Percentiles rank a stretch among this genome's conserved stretches.
phyloP scores from a whole-genome alignment of 306 rosid species.

The Castanospermum australe region DNA sequence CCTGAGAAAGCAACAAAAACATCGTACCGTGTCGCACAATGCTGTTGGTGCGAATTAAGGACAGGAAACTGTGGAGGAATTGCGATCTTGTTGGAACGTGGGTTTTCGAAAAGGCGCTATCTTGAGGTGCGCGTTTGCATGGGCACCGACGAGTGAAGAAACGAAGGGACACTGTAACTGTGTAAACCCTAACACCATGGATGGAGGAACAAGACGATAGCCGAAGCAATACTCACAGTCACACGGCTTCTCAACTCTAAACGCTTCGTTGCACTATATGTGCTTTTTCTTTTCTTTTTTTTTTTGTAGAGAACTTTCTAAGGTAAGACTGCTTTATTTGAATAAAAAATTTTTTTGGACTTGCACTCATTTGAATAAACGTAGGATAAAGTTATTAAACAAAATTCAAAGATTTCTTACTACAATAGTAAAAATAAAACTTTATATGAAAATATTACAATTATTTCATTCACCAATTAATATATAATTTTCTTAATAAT shows the following conservation, averaged over 20 bases:
- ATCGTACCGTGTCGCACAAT: background rate
- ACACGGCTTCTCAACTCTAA: background rate
- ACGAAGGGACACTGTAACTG: background rate
- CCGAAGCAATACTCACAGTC: too few species aligned
- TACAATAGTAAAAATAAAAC: too few species aligned
- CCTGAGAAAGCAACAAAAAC: background rate
- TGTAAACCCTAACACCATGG: constrained; percentile 25
- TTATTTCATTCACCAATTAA: too few species aligned
- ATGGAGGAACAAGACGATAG: background rate
- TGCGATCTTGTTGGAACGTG: background rate
- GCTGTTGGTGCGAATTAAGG: background rate
- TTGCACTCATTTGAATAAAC: too few species aligned
- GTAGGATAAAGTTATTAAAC: too few species aligned
- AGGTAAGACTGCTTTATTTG: too few species aligned
- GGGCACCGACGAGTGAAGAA: background rate
- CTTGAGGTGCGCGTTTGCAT: background rate
- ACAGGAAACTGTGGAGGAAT: background rate
- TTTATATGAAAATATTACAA: too few species aligned
- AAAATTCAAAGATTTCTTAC: too few species aligned
- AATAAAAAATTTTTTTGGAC: too few species aligned
- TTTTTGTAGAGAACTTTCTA: too few species aligned
- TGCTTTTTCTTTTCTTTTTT: too few species aligned
- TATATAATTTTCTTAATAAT: too few species aligned
- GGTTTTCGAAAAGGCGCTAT: background rate
- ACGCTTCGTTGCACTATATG: constrained; percentile 4